Evolutionary conservation across 805 yeast genomes (phyloP), one percentile per base, ranked within the genome.

Genomic region (Torulaspora delbrueckii): DNA sequence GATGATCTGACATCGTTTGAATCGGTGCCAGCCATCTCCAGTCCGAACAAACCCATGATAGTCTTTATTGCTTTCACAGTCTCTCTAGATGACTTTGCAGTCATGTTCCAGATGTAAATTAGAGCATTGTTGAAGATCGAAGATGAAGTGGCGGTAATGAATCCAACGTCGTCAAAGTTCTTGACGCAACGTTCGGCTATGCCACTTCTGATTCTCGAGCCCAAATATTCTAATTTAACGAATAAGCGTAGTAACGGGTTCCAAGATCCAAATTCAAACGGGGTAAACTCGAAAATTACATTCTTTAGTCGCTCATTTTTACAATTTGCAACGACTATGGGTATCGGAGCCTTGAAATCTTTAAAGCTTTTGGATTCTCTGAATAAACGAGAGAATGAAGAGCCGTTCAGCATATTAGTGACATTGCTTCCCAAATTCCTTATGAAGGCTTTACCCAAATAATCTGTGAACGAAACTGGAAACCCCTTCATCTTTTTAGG

Each of bases 191-290:
- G 50, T 1, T 50, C 44, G 0, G 81, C 68, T 8, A 46, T 50
- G 0, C 86, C 86, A 37, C 71, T 64, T 22, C 50, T 47, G 8
- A 80, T 56, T 1, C 62, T 44, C 0, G 84, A 67, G 0, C 87
- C 87, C 23, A 82, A 58, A 52, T 73, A 81, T 47, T 70, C 71
- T 33, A 75, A 52, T n/a, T 75, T 70, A 3, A 74, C 66, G 52
- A 82, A 82, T 4, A 77, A 66, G 30, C 69, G 62, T 27, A 75
- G 51, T 33, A 61, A 60, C 10, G 66, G 49, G 50, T 80, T 84
- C 85, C 86, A 82, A 0, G 84, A 78, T 0, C 87, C 87, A 66
- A 81, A 81, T 46, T 82, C 88, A 55, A 62, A 78, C 0, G 86
- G 86, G 10, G 75, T 78, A 52, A 82, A 75, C 59, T 82, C 87